Evolutionary conservation across 1,139 yeast species (phyloP).

Genomic region (Magnusiomyces tetraspermus): DNA sequence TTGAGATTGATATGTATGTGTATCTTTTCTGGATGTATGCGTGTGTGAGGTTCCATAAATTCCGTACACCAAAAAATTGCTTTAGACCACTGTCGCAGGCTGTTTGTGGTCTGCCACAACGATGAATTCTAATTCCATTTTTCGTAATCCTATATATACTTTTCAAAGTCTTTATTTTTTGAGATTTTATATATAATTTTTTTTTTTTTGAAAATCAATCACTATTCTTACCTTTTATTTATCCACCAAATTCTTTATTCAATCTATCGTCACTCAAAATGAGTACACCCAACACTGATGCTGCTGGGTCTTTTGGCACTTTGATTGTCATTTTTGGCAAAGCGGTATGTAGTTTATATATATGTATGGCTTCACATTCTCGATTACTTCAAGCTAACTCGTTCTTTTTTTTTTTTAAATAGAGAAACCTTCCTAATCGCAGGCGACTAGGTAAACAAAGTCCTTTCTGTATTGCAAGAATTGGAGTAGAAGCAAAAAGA

Average conservation of each 20-base stretch:
- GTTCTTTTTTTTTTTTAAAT: background rate
- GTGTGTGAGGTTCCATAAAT: too few species aligned
- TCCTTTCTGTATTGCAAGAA: conserved; percentile 71
- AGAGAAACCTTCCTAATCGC: conserved; percentile 64
- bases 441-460: conserved; percentile 80
- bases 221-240: too few species aligned
- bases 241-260: too few species aligned
- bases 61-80: too few species aligned
- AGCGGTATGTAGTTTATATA: conserved; percentile 27
- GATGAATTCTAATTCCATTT: too few species aligned
- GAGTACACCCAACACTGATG: conserved; percentile 10
- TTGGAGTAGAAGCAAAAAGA: conserved; percentile 71
- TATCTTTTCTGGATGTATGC: too few species aligned
- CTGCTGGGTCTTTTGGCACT: conserved; percentile 27
- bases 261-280: background rate
- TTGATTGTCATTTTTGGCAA: conserved; percentile 33
- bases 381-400: background rate
- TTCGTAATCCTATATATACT: background rate
- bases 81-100: too few species aligned
- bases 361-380: background rate
- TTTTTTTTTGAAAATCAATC: background rate
- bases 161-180: background rate
- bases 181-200: background rate
- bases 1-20: too few species aligned
- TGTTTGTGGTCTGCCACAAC: too few species aligned